Evolutionary conservation across 2,329 filamentous ascomycete species (phyloP), one percentile per base, ranked within the genome.

Genomic region (Aureobasidium sp.): DNA sequence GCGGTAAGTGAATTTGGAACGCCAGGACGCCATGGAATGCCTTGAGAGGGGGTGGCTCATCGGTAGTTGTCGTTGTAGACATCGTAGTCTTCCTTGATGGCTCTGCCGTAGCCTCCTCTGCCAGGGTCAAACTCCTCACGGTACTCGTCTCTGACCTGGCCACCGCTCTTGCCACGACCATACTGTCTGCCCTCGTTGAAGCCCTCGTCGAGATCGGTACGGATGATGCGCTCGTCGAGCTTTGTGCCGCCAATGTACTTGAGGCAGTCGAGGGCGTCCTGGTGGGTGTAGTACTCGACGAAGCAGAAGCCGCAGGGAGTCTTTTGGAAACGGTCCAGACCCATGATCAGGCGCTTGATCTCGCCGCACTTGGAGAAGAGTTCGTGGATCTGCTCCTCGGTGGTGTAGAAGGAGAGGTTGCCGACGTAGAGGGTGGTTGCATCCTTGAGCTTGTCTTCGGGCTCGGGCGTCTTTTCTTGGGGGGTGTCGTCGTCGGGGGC

Each of bases 221-320:
- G 84, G 72, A 99, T 97, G 72, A 99, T 88, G 69, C 94, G 87
- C 81, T 99, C 94, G 75, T 99, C 94, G 49, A 99, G 84, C 79
- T 99, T 99, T 39, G 94, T 99, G 62, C 94, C 94, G 61, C 94
- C 94, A 70, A 99, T 88, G 74, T 97, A 99, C 78, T 97, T 99
- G 86, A 99, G 87, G 77, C 93, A 97, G 74, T 99, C 94, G 54
- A 99, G 82, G 9, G 94, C 94, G 75, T 99, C 94, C 72, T 96
- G 88, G 75, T 97, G 94, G 33, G 88, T 97, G 79, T 97, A 97
- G 79, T 99, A 99, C 77, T 99, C 94, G 71, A 99, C 94, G 72
- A 99, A 99, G 81, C 94, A 99, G 81, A 99, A 99, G 44, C 94
- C 94, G 76, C 94, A 99, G 1, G 94, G 94, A 0, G 94, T 99